Evolutionary conservation across 2,329 filamentous ascomycete species (phyloP).

Genomic region (Coniosporium tulheliwenetii): DNA sequence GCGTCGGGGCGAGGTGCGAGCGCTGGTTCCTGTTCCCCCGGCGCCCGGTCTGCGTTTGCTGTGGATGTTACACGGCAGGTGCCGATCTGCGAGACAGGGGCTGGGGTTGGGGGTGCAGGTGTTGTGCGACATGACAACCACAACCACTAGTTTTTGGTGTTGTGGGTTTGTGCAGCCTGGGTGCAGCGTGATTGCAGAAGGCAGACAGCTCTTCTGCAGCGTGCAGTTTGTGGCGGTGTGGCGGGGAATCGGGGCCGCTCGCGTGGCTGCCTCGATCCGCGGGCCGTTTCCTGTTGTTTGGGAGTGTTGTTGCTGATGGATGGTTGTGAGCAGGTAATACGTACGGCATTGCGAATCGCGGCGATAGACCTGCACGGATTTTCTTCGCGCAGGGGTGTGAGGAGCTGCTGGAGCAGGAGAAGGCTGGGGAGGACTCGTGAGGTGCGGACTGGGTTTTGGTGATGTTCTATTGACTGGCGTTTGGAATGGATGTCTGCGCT

Average conservation of each 20-base stretch:
- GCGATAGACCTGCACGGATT: constrained; percentile 54
- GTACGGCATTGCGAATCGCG: constrained; percentile 79
- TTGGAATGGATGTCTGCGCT: too few species aligned
- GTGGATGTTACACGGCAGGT: too few species aligned
- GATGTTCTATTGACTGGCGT: too few species aligned
- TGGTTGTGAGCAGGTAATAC: constrained; percentile 55
- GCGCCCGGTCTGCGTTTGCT: too few species aligned
- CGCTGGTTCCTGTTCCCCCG: too few species aligned
- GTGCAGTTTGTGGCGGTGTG: neutral
- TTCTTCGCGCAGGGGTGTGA: constrained; percentile 90
- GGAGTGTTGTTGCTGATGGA: neutral
- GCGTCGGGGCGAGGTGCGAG: too few species aligned
- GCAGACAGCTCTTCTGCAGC: neutral
- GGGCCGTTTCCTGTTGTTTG: neutral
- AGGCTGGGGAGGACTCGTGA: constrained; percentile 2
- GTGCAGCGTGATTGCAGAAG: neutral
- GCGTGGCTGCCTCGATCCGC: neutral
- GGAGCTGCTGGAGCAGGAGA: constrained; percentile 8
- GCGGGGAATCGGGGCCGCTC: neutral
- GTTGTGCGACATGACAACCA: too few species aligned
- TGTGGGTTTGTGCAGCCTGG: neutral
- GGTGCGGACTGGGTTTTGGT: too few species aligned
- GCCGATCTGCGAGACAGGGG: too few species aligned
- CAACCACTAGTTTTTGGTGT: neutral
- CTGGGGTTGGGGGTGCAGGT: too few species aligned